Evolutionary conservation across 257 asterid genomes (phyloP), one percentile per base, ranked within the genome.

Genomic region (Lycium ferocissimum): DNA sequence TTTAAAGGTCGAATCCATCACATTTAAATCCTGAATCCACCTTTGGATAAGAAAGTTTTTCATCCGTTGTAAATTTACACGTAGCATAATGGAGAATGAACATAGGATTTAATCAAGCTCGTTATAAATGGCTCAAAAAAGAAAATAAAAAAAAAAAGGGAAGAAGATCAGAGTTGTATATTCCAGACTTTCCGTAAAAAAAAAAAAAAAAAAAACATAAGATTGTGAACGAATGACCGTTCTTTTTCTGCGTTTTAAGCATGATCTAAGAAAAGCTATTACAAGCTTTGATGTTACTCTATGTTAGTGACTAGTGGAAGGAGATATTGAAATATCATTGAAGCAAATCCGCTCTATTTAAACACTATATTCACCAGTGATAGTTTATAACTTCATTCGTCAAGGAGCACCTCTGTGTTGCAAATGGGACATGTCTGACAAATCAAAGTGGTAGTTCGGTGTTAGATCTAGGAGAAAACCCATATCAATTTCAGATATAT

Each of bases 381-480:
- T 26, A 26, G 35, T 83, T 49, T 51, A 40, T 37, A 67, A 43
- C 79, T 69, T 22, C 56, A 59, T 86, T 89, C 92, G 40, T 91
- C 92, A 47, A 90, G 90, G 83, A 90, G 85, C 47, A 95, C 97
- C 91, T 93, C 98, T 9, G 91, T 82, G 88, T 93, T 95, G 95
- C 98, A 94, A 83, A 95, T 89, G 0, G 98, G 98, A 89, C 98
- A 95, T 54, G 98, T 88, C 98, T 94, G 93, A 61, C 65, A 90
- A 59, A 54, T 76, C 70, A 71, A 75, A 73, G 76, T 5, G 47
- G 51, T 56, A 56, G 61, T 67, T 63, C 2, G 54, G 73, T 8
- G 51, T 49, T 4, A 82, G 7, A 7, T 61, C 10, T 49, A 15
- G 10, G 12, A 75, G 67, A 43, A 51, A 49, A 26, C 14, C 3